Percentiles rank a stretch among this genome's conserved stretches.
Conservation (phyloP, 1,139 yeast species). For the Saccharomyces hybrid region DNA sequence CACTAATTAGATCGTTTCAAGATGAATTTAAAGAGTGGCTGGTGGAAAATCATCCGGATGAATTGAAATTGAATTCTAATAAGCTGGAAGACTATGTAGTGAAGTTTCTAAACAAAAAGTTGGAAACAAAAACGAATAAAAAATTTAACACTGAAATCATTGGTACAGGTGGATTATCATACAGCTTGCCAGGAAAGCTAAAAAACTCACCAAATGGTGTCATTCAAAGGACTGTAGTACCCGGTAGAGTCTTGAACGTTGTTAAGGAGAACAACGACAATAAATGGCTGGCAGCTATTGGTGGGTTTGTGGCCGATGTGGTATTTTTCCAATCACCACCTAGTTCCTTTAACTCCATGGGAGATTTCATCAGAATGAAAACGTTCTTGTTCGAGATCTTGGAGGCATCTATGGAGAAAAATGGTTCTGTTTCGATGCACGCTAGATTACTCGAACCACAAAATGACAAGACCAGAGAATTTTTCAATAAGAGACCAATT, state of each 20-base stretch:
- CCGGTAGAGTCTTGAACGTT: conserved; percentile 57
- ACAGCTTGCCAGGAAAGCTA: conserved; percentile 62
- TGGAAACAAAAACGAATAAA: conserved; percentile 12
- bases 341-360: conserved; percentile 10
- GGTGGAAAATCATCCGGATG: conserved; percentile 34
- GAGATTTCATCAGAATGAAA: conserved; percentile 27
- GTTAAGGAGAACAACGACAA: conserved; percentile 33
- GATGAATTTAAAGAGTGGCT: conserved; percentile 38
- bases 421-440: conserved; percentile 21
- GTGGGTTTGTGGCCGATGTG: conserved; percentile 56
- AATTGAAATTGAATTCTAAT: conserved; percentile 23
- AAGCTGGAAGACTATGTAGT: conserved; percentile 34
- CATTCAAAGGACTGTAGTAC: conserved; percentile 48
- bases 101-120: conserved; percentile 30
- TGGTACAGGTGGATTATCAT: conserved; percentile 71
- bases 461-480: neutral
- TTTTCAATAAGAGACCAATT: neutral
- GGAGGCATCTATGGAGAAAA: conserved; percentile 22
- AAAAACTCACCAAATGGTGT: conserved; percentile 71
- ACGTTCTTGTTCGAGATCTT: conserved; percentile 25
- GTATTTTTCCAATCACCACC: conserved; percentile 18
- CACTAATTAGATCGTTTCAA: conserved; percentile 15
- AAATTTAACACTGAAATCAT: conserved; percentile 32
- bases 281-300: conserved; percentile 53
- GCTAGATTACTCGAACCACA: neutral